Evolutionary conservation across 441 rosid species (phyloP), one percentile per base, ranked within the genome.

Genomic region (Pelargonium hybrid): DNA sequence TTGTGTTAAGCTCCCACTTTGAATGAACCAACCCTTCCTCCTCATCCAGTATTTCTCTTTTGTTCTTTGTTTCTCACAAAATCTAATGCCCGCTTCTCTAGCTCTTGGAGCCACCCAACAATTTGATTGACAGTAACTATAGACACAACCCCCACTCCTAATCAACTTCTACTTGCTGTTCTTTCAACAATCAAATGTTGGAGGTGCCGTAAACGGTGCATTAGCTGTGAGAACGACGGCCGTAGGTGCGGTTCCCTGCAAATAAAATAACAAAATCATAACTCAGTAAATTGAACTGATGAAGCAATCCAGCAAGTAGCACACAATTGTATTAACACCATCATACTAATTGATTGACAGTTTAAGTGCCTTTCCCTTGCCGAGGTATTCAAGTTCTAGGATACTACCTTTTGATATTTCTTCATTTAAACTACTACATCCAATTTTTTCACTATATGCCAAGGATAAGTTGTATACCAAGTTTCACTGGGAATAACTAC

Each of bases 1-100:
- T 68, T 34, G 89, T 80, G 95, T 77, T 78, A 81, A 79, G 92
- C 86, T 85, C 97, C 94, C 96, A 77, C 89, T 93, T 93, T 85
- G 97, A 90, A 78, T 89, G 98, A 84, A 87, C 96, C 88, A 84
- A 84, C 83, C 68, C 41, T 23, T 69, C 81, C 71, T 15, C 34
- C 83, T 78, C n/a, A 20, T 71, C 71, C 66, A 29, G 71, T 62
- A 72, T 17, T 0, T 2, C 15, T 54, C 61, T 17, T 3, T 54
- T 68, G 75, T 66, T 66, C 76, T 73, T 77, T 68, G 20, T n/a
- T 54, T 76, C 68, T 67, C 80, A 73, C 78, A 77, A 76, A 71
- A 71, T 75, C 72, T 54, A 69, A 65, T 66, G 56, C 77, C 37
- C 73, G 62, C 39, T 76, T 81, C 81, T 57, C 84, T 67, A 71